Evolutionary conservation across 345 rosid species (phyloP).

Genomic region (Heritiera fomes): DNA sequence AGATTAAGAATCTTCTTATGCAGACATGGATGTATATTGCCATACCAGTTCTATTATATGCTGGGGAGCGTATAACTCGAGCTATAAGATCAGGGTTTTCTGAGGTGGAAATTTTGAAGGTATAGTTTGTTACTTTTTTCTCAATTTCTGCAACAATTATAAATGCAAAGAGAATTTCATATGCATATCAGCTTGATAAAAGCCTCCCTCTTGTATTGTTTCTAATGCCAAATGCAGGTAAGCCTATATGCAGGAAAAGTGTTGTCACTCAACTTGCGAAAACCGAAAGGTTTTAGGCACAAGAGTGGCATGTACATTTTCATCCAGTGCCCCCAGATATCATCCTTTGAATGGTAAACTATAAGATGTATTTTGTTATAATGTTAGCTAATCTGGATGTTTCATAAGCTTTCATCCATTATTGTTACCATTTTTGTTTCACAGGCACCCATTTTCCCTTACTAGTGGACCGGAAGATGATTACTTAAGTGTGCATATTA

Average conservation of each 20-base stretch:
- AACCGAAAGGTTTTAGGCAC: conserved; percentile 49
- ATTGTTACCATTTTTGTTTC: background rate
- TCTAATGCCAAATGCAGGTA: conserved; percentile 36
- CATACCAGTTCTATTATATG: conserved; percentile 48
- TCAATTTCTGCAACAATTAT: background rate
- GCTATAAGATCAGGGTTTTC: conserved; percentile 43
- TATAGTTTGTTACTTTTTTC: conserved; percentile 6
- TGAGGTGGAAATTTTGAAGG: conserved; percentile 38
- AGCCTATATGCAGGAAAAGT: conserved; percentile 51
- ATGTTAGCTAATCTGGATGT: no score
- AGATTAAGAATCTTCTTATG: conserved; percentile 9
- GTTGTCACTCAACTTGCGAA: conserved; percentile 39
- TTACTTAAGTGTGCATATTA: conserved; percentile 54
- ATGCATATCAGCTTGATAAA: background rate
- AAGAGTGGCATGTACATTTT: conserved; percentile 53
- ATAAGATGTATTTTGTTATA: no score
- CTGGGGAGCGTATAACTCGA: conserved; percentile 51
- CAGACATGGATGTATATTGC: conserved; percentile 66
- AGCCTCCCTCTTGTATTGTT: background rate
- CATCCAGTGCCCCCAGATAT: conserved; percentile 58
- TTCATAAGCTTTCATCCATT: background rate
- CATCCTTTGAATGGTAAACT: conserved; percentile 55
- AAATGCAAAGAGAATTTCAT: background rate
- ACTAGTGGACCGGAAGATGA: conserved; percentile 54
- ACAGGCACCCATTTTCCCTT: conserved; percentile 71